These are phyloP conservation scores for Akanthomyces lecanii DNA, from an alignment of 2,329 filamentous ascomycete genomes.

Conservation along the genomic window DNA sequence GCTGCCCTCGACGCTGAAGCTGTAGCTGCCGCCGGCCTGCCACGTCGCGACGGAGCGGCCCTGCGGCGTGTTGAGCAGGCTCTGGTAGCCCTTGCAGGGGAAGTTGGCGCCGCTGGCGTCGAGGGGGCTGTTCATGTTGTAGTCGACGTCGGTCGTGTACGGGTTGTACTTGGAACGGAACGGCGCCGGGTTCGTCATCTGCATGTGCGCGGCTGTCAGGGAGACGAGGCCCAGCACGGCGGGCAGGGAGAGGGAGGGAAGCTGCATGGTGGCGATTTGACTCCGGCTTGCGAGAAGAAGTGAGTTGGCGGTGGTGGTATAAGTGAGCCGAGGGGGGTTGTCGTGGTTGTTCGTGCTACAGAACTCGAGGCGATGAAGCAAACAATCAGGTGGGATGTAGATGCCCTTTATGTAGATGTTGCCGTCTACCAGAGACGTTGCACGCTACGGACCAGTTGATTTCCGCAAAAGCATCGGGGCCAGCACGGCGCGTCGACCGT, in stretches of 20 bases:
- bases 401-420: background rate
- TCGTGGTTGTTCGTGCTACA: background rate
- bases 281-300: no score
- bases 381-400: background rate
- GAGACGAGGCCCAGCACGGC: constrained; percentile 33
- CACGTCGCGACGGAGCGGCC: constrained; percentile 56
- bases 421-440: background rate
- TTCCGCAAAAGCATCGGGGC: background rate
- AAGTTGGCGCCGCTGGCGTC: constrained; percentile 58
- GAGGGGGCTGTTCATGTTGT: constrained; percentile 66
- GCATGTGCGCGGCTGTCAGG: constrained; percentile 47
- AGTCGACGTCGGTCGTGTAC: constrained; percentile 52
- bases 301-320: no score
- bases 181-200: constrained; percentile 45
- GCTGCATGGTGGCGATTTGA: background rate
- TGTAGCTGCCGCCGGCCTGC: constrained; percentile 53
- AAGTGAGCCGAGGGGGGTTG: background rate
- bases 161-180: constrained; percentile 49
- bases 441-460: background rate
- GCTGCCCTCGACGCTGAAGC: constrained; percentile 55
- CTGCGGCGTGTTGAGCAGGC: constrained; percentile 37
- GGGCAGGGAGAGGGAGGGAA: constrained; percentile 35
- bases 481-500: background rate
- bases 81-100: constrained; percentile 65
- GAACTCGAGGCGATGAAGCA: background rate